Percentiles rank a stretch among this genome's conserved stretches.
Conservation (phyloP, 1,284 basidiomycete species). For the Phellinidium pouzarii region DNA sequence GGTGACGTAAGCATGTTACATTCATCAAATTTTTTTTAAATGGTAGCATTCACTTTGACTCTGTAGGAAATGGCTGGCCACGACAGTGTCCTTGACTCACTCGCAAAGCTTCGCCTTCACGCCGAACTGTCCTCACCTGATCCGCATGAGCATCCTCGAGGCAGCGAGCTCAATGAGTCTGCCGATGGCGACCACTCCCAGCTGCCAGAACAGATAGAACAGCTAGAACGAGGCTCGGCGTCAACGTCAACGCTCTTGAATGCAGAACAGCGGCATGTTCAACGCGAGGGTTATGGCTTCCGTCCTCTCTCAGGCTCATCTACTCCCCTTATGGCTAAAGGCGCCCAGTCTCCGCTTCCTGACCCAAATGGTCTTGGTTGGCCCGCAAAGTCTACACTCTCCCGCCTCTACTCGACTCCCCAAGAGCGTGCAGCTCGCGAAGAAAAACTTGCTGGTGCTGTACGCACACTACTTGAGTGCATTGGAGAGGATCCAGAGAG, state of each 20-base stretch:
- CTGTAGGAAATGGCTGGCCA: constrained; percentile 10
- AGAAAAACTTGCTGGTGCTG: constrained; percentile 74
- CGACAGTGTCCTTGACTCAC: constrained; percentile 13
- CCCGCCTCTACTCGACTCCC: constrained; percentile 74
- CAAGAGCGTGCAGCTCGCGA: constrained; percentile 69
- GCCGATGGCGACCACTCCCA: constrained; percentile 3
- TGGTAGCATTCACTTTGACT: neutral
- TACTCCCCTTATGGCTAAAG: constrained; percentile 41
- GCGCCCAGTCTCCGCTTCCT: constrained; percentile 45
- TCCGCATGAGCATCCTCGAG: constrained; percentile 12
- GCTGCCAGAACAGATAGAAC: neutral
- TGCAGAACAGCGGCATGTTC: constrained; percentile 15
- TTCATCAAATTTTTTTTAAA: constrained; percentile 6
- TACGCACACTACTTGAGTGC: constrained; percentile 91
- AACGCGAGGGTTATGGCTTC: constrained; percentile 76
- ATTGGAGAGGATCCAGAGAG: constrained; percentile 97
- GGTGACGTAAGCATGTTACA: neutral
- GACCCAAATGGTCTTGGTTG: constrained; percentile 89
- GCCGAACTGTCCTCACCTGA: constrained; percentile 11
- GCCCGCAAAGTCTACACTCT: constrained; percentile 92
- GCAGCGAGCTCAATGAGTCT: constrained; percentile 1
- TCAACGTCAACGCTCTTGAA: constrained; percentile 7
- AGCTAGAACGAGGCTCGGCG: constrained; percentile 2
- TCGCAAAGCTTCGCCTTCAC: constrained; percentile 16
- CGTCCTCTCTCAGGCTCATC: constrained; percentile 58